These are phyloP conservation scores for Boletus smithii DNA, from an alignment of 1,284 basidiomycete genomes.

Conservation along the genomic window DNA sequence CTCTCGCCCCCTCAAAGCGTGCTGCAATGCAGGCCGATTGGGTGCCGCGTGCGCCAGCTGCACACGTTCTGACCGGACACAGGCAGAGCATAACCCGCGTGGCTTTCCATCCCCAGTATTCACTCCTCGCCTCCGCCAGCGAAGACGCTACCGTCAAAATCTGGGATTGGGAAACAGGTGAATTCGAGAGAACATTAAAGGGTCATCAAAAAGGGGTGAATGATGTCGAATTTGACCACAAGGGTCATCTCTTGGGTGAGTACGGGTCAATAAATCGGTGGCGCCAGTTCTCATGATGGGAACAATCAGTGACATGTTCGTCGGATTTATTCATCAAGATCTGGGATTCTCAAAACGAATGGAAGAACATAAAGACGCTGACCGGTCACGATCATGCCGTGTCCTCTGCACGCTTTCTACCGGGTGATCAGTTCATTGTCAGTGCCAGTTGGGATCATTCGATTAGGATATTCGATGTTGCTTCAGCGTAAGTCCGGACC, in stretches of 20 bases:
- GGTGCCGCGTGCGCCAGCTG: constrained; percentile 78
- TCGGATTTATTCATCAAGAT: constrained; percentile 88
- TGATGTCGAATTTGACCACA: constrained; percentile 86
- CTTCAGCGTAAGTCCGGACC: constrained; percentile 61
- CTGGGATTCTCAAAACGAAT: constrained; percentile 88
- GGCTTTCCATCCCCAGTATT: constrained; percentile 86
- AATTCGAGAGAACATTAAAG: constrained; percentile 88
- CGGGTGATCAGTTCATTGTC: constrained; percentile 79
- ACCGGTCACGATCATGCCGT: constrained; percentile 91
- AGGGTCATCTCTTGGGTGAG: constrained; percentile 77
- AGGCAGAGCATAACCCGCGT: constrained; percentile 75
- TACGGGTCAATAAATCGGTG: constrained; percentile 6
- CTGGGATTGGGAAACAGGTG: constrained; percentile 95
- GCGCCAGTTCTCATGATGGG: constrained; percentile 1
- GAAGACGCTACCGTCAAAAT: constrained; percentile 89
- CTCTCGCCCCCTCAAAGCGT: constrained; percentile 56
- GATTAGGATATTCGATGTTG: constrained; percentile 83
- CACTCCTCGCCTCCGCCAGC: constrained; percentile 77
- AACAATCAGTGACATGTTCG: constrained; percentile 73
- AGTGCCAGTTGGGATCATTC: constrained; percentile 86
- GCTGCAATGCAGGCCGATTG: constrained; percentile 66
- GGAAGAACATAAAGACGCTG: constrained; percentile 84
- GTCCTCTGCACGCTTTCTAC: constrained; percentile 80
- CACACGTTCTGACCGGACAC: constrained; percentile 79
- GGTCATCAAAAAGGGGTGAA: constrained; percentile 88